Percentiles rank a stretch among this genome's conserved stretches.
These are phyloP conservation scores for Polygonum maritimum DNA, from an alignment of 148 eudicot genomes.

Conservation along the genomic window DNA sequence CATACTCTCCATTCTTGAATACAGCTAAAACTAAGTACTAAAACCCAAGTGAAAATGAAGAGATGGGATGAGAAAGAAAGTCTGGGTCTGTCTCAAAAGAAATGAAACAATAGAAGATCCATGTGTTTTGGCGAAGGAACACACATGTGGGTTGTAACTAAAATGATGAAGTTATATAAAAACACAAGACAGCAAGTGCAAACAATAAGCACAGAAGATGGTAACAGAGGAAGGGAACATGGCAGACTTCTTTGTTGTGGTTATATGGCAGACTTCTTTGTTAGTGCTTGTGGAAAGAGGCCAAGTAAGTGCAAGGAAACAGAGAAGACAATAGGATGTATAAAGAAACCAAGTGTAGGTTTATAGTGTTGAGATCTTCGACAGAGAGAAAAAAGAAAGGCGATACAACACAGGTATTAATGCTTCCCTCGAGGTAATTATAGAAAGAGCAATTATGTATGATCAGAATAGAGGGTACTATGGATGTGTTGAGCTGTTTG, in stretches of 20 bases:
- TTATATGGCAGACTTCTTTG: no score
- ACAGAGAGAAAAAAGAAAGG: not conserved
- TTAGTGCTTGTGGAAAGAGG: no score
- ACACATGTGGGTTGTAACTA: not conserved
- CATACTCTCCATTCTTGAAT: constrained; percentile 22
- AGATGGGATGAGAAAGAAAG: not conserved
- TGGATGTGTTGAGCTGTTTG: not conserved
- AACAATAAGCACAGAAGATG: no score
- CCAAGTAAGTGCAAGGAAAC: not conserved
- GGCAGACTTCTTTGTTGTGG: no score
- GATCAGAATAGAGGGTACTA: not conserved
- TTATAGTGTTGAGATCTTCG: not conserved
- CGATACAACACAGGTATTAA: not conserved
- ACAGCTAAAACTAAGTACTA: not conserved
- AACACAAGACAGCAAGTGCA: no score
- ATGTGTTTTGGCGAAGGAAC: not conserved
- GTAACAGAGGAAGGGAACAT: no score
- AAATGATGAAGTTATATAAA: constrained; percentile 1
- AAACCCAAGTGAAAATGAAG: not conserved
- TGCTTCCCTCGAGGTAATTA: constrained; percentile 3
- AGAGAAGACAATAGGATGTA: not conserved
- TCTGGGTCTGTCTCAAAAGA: not conserved
- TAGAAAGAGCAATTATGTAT: not conserved
- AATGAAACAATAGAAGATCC: not conserved
- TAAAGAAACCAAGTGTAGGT: not conserved